phyloP scores from a whole-genome alignment of 352 stramenopile species.

The Pythium sp. region DNA sequence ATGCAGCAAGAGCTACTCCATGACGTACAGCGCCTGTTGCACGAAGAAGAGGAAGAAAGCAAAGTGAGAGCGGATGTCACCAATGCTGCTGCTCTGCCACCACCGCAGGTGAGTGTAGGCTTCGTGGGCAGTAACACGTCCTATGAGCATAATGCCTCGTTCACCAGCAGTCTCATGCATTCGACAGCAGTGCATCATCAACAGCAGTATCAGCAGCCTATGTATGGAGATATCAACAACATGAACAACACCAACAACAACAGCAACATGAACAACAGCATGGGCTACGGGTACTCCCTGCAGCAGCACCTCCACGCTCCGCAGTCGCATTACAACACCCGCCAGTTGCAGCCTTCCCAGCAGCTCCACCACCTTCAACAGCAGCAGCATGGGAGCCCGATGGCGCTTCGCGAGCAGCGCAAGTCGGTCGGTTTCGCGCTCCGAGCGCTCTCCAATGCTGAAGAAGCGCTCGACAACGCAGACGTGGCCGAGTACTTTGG shows the following conservation, averaged over 20 bases:
- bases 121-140: not conserved
- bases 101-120: not conserved
- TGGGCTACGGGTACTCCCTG: not conserved
- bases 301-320: not conserved
- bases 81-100: not conserved
- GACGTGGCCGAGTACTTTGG: slow-evolving; percentile 38
- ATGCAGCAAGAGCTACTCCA: slow-evolving; percentile 51
- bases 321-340: slow-evolving; percentile 14
- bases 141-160: slow-evolving; percentile 1
- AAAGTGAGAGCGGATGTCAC: not conserved
- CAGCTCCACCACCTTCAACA: slow-evolving; percentile 5
- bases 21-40: slow-evolving; percentile 38
- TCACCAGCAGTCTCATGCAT: slow-evolving; percentile 5
- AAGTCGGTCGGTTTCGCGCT: slow-evolving; percentile 31
- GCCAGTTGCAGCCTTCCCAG: slow-evolving; percentile 10
- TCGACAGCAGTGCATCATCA: not conserved
- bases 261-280: not conserved
- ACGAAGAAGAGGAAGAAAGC: slow-evolving; percentile 34
- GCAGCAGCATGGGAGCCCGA: not conserved
- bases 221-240: slow-evolving; percentile 1
- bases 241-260: not conserved
- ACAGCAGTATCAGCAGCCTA: not conserved
- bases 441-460: slow-evolving; percentile 30
- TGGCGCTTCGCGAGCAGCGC: slow-evolving; percentile 21
- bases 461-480: slow-evolving; percentile 40